These are phyloP conservation scores for Alternaria alternata DNA, from an alignment of 2,329 filamentous ascomycete genomes.

Conservation along the genomic window DNA sequence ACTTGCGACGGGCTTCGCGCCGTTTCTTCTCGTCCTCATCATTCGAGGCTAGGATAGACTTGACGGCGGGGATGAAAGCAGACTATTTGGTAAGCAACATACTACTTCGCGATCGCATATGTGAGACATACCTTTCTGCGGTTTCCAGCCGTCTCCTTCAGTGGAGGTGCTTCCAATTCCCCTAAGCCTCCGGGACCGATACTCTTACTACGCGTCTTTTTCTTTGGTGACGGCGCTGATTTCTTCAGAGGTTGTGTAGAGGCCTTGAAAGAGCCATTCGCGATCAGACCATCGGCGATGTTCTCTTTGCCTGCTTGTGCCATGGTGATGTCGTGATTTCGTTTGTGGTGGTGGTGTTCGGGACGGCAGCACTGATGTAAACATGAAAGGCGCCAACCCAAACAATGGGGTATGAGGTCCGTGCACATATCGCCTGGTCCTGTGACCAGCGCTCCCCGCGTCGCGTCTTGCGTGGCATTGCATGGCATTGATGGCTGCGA, in stretches of 20 bases:
- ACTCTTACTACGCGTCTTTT: conserved; percentile 82
- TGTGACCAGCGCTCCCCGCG: conserved; percentile 6
- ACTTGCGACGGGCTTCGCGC: conserved; percentile 89
- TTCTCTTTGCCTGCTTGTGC: conserved; percentile 73
- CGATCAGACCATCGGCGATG: conserved; percentile 53
- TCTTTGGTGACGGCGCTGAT: conserved; percentile 24
- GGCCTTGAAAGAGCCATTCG: conserved; percentile 36
- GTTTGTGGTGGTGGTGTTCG: conserved; percentile 13
- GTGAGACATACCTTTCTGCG: conserved; percentile 72
- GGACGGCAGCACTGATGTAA: conserved; percentile 15
- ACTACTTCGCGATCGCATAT: neutral
- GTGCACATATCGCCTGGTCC: conserved; percentile 14
- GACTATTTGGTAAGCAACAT: conserved; percentile 46
- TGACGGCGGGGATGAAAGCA: conserved; percentile 60
- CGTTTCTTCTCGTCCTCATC: conserved; percentile 69
- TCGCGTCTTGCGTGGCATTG: neutral
- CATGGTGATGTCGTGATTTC: conserved; percentile 34
- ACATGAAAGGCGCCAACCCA: conserved; percentile 20
- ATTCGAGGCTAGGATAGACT: conserved; percentile 64
- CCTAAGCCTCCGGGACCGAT: conserved; percentile 92
- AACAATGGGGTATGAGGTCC: conserved; percentile 16
- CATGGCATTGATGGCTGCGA: neutral
- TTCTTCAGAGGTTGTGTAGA: conserved; percentile 37
- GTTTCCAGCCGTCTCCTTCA: conserved; percentile 79
- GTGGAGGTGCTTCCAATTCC: conserved; percentile 79